Evolutionary conservation across 371 early-diverging fungal species (phyloP), one percentile per base, ranked within the genome.

Genomic region (Mortierella polycephala): DNA sequence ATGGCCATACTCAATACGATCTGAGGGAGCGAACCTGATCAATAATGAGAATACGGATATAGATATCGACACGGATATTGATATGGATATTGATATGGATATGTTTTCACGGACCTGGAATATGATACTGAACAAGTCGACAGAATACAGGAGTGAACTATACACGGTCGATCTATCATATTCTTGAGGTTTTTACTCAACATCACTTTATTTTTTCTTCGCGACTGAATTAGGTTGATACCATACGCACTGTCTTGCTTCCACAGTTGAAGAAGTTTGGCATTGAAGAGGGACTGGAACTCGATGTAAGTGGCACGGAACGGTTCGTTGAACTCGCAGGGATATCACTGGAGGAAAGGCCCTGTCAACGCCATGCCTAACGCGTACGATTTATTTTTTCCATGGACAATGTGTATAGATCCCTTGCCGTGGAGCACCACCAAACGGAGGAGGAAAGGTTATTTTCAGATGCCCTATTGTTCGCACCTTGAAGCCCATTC

Each of bases 391-490:
- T 13, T 9, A 16, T 23, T 13, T 16, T 30, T 20, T 54, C 42
- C 56, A 30, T 30, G 30, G 30, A 13, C n/a, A 39, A 44, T 14
- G 16, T 44, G 1, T 45, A 41, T 74, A 90, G 86, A 95, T 99
- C 62, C 88, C 88, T 37, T 95, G 91, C 70, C 89, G 99, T 57
- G 99, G 99, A 13, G 95, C 98, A 41, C 90, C 93, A n/a, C 99
- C 99, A 12, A 83, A 91, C 55, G 99, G 99, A 61, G 97, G 99
- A 6, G 99, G 99, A 60, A 93, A 95, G 69, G 90, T 98, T 56
- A 80, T 84, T 41, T 96, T 99, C 75, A 85, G 87, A 18, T 96
- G 97, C 81, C 92, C 95, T 6, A 87, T 87, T 55, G 88, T 97
- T 56, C 90, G 93, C 14, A 83, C 89, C n/a, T 82, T 99, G 56